Conservation (phyloP, 192 early-diverging fungal species). For the Podila verticillata region DNA sequence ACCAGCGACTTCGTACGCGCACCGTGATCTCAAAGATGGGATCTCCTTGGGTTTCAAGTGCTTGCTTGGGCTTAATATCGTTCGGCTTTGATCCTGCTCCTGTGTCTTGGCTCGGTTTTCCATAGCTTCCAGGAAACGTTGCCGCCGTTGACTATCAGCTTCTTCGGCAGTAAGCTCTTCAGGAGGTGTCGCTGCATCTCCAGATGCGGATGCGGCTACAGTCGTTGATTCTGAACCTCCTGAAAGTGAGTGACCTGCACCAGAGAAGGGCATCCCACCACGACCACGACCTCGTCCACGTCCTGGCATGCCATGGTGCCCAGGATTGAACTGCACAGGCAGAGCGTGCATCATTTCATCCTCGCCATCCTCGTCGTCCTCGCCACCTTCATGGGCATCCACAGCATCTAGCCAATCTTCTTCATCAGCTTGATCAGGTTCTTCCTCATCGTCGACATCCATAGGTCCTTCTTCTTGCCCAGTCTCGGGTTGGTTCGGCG, state of each 20-base stretch:
- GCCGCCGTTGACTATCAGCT: slow-evolving; percentile 14
- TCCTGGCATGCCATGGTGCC: slow-evolving; percentile 11
- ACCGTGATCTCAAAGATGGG: slow-evolving; percentile 45
- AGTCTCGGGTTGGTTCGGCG: slow-evolving; percentile 10
- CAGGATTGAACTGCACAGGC: slow-evolving; percentile 18
- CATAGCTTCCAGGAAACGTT: slow-evolving; percentile 43
- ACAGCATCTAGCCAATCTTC: slow-evolving; percentile 7
- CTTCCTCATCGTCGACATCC: background rate
- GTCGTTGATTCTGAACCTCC: slow-evolving; percentile 4
- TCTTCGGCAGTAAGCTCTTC: background rate
- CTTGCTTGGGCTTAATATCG: background rate
- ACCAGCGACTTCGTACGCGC: slow-evolving; percentile 53
- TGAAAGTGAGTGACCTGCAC: slow-evolving; percentile 32
- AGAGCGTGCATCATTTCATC: slow-evolving; percentile 43
- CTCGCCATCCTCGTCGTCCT: slow-evolving; percentile 17
- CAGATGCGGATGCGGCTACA: background rate
- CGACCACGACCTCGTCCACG: slow-evolving; percentile 20
- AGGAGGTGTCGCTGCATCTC: background rate
- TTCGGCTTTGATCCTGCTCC: background rate
- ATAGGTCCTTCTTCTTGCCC: slow-evolving; percentile 4
- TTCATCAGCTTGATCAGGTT: background rate
- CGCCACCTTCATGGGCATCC: background rate
- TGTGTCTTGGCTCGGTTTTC: slow-evolving; percentile 17
- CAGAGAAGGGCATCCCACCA: slow-evolving; percentile 28
- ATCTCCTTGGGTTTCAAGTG: slow-evolving; percentile 10